These are phyloP conservation scores for Tolypocladium pustulatum DNA, from an alignment of 2,329 filamentous ascomycete genomes.

Conservation along the genomic window DNA sequence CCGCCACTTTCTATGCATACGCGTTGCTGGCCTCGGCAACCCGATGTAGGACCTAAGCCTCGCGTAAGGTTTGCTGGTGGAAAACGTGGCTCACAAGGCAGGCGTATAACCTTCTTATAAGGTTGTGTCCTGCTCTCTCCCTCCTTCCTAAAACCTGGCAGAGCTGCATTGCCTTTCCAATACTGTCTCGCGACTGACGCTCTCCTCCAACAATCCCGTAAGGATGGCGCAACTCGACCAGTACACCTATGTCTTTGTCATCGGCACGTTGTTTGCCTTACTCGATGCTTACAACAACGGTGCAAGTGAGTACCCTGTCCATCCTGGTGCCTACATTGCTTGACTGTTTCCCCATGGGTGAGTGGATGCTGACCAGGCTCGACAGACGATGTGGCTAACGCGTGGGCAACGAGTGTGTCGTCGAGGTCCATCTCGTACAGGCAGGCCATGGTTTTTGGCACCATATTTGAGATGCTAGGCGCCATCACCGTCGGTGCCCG, in stretches of 20 bases:
- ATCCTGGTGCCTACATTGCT: not conserved
- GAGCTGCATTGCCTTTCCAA: not conserved
- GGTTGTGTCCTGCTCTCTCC: not conserved
- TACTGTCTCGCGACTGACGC: not conserved
- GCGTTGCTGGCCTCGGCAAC: not conserved
- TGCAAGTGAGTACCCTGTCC: conserved; percentile 47
- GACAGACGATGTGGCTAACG: conserved; percentile 71
- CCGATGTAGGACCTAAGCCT: not conserved
- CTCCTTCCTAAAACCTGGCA: not conserved
- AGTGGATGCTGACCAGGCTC: conserved; percentile 3
- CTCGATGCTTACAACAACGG: conserved; percentile 73
- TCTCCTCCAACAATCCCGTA: not conserved
- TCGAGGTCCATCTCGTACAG: conserved; percentile 65
- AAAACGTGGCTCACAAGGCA: not conserved
- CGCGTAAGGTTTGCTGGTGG: not conserved
- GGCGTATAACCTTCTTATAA: not conserved
- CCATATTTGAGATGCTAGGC: conserved; percentile 56
- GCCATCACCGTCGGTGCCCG: conserved; percentile 55
- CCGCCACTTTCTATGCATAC: not conserved
- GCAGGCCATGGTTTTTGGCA: conserved; percentile 54
- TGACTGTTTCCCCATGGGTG: too few relatives aligned
- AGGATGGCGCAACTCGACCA: conserved; percentile 45
- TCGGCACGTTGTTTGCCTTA: conserved; percentile 66
- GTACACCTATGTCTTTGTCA: conserved; percentile 63
- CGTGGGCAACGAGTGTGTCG: conserved; percentile 65